phyloP scores from a whole-genome alignment of 1,284 basidiomycete genomes.

The Xerocomus amazonicus region DNA sequence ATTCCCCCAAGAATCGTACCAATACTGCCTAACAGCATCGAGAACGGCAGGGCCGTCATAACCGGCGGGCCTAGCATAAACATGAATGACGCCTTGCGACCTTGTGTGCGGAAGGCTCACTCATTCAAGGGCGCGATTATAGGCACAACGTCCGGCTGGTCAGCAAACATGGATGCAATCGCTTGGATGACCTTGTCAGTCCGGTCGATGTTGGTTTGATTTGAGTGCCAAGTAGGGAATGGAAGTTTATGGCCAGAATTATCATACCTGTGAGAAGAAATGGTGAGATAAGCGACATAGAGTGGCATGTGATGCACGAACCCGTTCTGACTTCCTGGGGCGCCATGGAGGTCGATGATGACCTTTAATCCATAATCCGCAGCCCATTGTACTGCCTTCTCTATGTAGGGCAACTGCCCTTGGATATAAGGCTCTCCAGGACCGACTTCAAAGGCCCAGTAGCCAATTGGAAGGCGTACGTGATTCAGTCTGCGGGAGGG shows the following conservation, averaged over 20 bases:
- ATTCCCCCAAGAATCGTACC: conserved; percentile 69
- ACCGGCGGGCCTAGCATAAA: conserved; percentile 66
- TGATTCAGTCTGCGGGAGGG: conserved; percentile 62
- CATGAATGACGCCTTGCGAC: background rate
- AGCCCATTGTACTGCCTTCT: conserved; percentile 79
- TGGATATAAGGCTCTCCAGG: conserved; percentile 82
- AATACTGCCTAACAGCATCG: conserved; percentile 63
- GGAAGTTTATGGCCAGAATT: conserved; percentile 75
- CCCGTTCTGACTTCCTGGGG: conserved; percentile 83
- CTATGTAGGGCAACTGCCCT: conserved; percentile 74
- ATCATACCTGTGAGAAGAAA: conserved; percentile 57
- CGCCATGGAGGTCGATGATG: conserved; percentile 81
- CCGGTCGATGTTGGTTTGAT: conserved; percentile 63
- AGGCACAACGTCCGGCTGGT: conserved; percentile 56
- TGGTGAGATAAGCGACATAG: conserved; percentile 2
- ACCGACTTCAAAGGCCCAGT: conserved; percentile 87
- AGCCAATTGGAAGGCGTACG: conserved; percentile 85
- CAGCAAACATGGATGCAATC: conserved; percentile 59
- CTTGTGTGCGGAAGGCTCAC: conserved; percentile 39
- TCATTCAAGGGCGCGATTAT: conserved; percentile 77
- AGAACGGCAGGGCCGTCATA: conserved; percentile 58
- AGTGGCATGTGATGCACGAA: conserved; percentile 29
- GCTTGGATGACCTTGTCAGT: conserved; percentile 67
- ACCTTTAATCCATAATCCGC: conserved; percentile 73
- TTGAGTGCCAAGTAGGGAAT: conserved; percentile 71